Evolutionary conservation across 805 yeast species (phyloP).

Genomic region (Pichia occidentalis): DNA sequence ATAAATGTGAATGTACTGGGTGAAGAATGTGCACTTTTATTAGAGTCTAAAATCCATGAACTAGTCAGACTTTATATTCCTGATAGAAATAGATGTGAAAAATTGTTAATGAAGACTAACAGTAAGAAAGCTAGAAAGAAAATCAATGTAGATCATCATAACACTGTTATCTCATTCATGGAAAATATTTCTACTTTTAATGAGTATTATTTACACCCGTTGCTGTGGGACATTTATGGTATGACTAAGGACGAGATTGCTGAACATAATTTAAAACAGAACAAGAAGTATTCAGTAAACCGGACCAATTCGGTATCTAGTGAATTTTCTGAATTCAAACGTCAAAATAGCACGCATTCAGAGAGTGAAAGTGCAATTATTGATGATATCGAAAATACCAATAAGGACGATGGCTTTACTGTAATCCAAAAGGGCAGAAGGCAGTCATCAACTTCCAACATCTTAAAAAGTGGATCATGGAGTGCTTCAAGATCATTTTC

Average conservation of each 20-base stretch:
- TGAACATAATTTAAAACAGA: conserved; percentile 1
- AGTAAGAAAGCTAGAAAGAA: conserved; percentile 16
- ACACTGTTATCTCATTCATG: conserved; percentile 33
- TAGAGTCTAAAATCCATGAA: conserved; percentile 17
- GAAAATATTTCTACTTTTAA: conserved; percentile 33
- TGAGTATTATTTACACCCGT: conserved; percentile 34
- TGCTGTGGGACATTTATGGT: conserved; percentile 25
- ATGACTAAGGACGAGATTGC: conserved; percentile 12
- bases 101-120: conserved; percentile 31
- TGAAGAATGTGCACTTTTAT: conserved; percentile 2
- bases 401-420: conserved; percentile 29
- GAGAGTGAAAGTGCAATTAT: conserved; percentile 15
- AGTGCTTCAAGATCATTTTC: neutral
- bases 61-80: conserved; percentile 25
- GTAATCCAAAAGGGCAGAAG: conserved; percentile 30
- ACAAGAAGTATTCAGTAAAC: conserved; percentile 7
- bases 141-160: conserved; percentile 15
- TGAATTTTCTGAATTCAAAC: neutral
- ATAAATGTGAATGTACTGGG: conserved; percentile 17
- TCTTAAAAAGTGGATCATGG: neutral
- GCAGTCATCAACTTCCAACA: conserved; percentile 17
- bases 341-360: no score
- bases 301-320: no score
- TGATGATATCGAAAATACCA: conserved; percentile 24
- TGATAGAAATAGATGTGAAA: conserved; percentile 16